phyloP scores from a whole-genome alignment of 2,329 filamentous ascomycete genomes.

The Pseudohalonectria lignicola region DNA sequence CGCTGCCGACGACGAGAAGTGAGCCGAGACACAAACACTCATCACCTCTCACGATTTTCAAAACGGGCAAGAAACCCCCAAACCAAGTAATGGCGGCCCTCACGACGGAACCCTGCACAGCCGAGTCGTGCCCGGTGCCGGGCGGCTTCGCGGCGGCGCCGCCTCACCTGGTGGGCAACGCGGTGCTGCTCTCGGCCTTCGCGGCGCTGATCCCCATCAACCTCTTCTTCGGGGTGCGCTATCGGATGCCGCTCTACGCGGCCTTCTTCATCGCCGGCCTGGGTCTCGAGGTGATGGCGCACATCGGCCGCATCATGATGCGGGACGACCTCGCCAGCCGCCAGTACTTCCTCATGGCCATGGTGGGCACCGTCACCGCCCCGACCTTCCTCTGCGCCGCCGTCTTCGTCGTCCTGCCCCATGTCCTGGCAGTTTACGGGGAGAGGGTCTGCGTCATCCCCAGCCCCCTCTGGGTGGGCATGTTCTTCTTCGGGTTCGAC shows the following conservation, averaged over 20 bases:
- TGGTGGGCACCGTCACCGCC: conserved; percentile 35
- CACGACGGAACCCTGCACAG: conserved; percentile 4
- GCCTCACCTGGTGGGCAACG: conserved; percentile 26
- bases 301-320: conserved; percentile 7
- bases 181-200: conserved; percentile 26
- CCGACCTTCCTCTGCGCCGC: conserved; percentile 32
- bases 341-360: conserved; percentile 26
- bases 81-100: conserved; percentile 1
- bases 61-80: too few relatives aligned
- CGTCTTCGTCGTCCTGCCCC: conserved; percentile 32
- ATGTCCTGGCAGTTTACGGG: conserved; percentile 34
- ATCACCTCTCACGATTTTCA: too few relatives aligned
- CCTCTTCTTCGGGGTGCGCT: conserved; percentile 25
- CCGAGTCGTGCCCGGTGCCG: conserved; percentile 19
- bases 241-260: conserved; percentile 11
- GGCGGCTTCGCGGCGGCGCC: conserved; percentile 25
- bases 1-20: too few relatives aligned
- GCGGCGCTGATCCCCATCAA: conserved; percentile 24
- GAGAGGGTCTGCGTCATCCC: conserved; percentile 23
- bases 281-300: conserved; percentile 7
- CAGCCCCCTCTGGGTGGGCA: conserved; percentile 20
- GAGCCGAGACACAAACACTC: too few relatives aligned
- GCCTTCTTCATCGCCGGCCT: conserved; percentile 5
- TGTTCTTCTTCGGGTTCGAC: conserved; percentile 21
- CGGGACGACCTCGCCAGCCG: conserved; percentile 5